Percentiles rank a stretch among this genome's conserved stretches.
These are phyloP conservation scores for Glycine soja DNA, from an alignment of 306 rosid genomes.

Conservation along the genomic window DNA sequence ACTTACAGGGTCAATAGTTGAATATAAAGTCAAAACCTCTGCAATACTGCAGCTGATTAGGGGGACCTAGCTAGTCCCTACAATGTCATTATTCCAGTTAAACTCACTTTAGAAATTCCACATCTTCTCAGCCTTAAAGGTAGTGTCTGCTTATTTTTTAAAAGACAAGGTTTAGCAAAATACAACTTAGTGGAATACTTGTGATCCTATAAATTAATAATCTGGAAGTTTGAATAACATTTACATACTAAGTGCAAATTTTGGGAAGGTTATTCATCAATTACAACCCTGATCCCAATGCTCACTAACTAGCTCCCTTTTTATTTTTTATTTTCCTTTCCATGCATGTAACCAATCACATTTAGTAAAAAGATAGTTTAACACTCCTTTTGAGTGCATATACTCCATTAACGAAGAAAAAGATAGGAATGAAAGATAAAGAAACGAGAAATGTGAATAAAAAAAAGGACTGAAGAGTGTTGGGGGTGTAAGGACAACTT, in stretches of 20 bases:
- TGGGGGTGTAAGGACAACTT: background rate
- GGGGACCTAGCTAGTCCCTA: conserved; percentile 20
- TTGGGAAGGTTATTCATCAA: conserved; percentile 70
- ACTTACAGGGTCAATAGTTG: background rate
- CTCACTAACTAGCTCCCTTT: too few relatives aligned
- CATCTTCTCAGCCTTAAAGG: conserved; percentile 19
- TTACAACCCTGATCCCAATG: background rate
- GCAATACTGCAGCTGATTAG: background rate
- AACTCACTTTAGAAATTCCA: conserved; percentile 23
- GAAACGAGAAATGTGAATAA: too few relatives aligned
- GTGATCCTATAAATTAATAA: conserved; percentile 25
- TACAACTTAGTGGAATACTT: background rate
- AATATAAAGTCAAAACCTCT: conserved; percentile 1
- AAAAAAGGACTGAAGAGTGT: background rate
- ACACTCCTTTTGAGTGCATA: background rate
- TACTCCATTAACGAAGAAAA: background rate
- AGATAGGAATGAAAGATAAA: too few relatives aligned
- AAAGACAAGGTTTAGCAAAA: background rate
- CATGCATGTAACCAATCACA: background rate
- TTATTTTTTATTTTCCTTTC: background rate
- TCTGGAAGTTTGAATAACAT: conserved; percentile 3
- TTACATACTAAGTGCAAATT: conserved; percentile 28
- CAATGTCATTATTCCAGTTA: background rate
- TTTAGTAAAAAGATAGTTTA: background rate
- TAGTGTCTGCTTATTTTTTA: conserved; percentile 13